Evolutionary conservation across 306 rosid species (phyloP), one percentile per base, ranked within the genome.

Genomic region (Vigna unguiculata): DNA sequence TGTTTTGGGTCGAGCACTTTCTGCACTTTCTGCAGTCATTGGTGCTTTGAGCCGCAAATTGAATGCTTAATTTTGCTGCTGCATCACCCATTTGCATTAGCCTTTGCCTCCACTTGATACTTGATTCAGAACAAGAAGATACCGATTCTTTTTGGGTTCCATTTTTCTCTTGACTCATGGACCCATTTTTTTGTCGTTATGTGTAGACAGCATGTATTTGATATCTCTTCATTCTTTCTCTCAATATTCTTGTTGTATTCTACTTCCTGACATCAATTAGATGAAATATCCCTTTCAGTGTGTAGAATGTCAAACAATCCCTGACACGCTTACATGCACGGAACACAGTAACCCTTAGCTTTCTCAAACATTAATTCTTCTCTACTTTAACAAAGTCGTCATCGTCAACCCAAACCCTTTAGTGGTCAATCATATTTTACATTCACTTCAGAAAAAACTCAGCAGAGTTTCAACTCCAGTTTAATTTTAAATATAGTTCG

Each of bases 171-270:
- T 20, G 51, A 22, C 4, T 58, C 53, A 22, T 68, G 81, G 51
- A 71, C 79, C 75, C 86, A 51, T 63, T 83, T 53, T 25, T 34
- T 74, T 78, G 83, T 73, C 72, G 20, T 83, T 51, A 16, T 51
- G n/a, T 32, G 77, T 9, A 16, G 52, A 83, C 34, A 61, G 46
- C 20, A 72, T 78, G 48, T 22, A 30, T 67, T 41, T 73, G 69
- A 60, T 32, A 21, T 22, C 52, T 47, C 43, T 57, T 55, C 45
- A 72, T 20, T 66, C 48, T 72, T 76, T 81, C 72, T 2, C 69
- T n/a, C 40, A 14, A 40, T 45, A 40, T 58, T 54, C 71, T 62
- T 76, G 34, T 48, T 46, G 21, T 21, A 3, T 7, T 28, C 15
- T 30, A 48, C 55, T 22, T 36, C 11, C 22, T 22, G 21, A 11